Percentiles rank a stretch among this genome's conserved stretches.
Conservation (phyloP, 306 rosid genomes). For the Echinosophora koreensis region DNA sequence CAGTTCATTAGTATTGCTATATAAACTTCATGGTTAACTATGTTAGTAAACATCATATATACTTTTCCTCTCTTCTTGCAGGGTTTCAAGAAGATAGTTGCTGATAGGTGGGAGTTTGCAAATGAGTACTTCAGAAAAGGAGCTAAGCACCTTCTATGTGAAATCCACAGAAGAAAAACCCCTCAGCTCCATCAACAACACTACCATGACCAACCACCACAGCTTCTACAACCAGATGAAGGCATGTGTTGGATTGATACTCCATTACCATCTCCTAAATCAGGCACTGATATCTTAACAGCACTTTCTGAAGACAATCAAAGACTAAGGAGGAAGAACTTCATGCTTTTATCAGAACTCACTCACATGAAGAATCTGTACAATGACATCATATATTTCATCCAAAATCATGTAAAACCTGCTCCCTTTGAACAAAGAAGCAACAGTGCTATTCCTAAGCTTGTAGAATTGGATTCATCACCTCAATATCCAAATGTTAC, state of each 20-base stretch:
- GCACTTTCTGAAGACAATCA: conserved; percentile 77
- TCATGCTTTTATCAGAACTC: conserved; percentile 77
- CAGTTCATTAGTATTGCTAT: conserved; percentile 3
- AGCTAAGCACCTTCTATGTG: conserved; percentile 62
- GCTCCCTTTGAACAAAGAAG: conserved; percentile 51
- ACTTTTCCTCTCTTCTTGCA: conserved; percentile 22
- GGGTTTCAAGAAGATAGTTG: conserved; percentile 86
- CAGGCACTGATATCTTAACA: conserved; percentile 55
- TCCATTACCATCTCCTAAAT: conserved; percentile 50
- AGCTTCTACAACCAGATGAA: conserved; percentile 51
- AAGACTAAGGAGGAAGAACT: conserved; percentile 71
- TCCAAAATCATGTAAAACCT: conserved; percentile 79
- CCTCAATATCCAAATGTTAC: conserved; percentile 33
- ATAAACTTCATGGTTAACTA: conserved; percentile 19
- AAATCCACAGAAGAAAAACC: conserved; percentile 81
- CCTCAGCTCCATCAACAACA: conserved; percentile 64
- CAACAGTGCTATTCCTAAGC: conserved; percentile 46
- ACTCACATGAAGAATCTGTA: conserved; percentile 85
- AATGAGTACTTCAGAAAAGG: conserved; percentile 84
- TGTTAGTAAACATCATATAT: conserved; percentile 16
- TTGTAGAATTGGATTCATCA: conserved; percentile 60
- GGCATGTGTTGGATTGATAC: conserved; percentile 49
- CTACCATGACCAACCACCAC: conserved; percentile 48
- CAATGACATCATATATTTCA: conserved; percentile 77
- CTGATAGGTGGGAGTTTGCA: conserved; percentile 90